These are phyloP conservation scores for Leishmania braziliensis DNA, from an alignment of 208 protist genomes.

Conservation along the genomic window DNA sequence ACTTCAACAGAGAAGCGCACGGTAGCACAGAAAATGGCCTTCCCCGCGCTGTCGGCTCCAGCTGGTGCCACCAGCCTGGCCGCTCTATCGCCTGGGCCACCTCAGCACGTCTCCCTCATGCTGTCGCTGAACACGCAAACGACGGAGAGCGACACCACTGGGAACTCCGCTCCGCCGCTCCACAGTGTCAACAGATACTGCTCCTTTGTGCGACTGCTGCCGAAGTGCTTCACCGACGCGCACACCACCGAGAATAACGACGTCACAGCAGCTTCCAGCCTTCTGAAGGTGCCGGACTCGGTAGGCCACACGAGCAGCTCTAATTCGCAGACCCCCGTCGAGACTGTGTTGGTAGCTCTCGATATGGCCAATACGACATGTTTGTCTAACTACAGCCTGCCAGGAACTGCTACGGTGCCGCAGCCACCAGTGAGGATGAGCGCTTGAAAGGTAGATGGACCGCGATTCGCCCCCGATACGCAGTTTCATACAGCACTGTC, in stretches of 20 bases:
- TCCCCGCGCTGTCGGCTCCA: too few species aligned
- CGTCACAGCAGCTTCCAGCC: not conserved
- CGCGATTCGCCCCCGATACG: not conserved
- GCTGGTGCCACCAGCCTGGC: not conserved
- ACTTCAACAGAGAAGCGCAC: not conserved
- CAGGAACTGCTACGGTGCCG: not conserved
- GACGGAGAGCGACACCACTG: not conserved
- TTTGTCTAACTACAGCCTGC: not conserved
- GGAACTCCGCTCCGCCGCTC: not conserved
- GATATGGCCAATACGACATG: not conserved
- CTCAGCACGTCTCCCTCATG: not conserved
- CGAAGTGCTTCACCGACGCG: not conserved
- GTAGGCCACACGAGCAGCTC: not conserved
- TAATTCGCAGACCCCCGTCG: not conserved
- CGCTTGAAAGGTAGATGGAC: not conserved
- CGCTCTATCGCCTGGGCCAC: not conserved
- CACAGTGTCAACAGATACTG: not conserved
- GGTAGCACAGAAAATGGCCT: not conserved
- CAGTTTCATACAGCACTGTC: not conserved
- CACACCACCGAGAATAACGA: not conserved
- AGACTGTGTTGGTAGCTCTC: conserved; percentile 6
- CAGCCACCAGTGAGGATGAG: not conserved
- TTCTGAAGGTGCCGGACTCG: not conserved
- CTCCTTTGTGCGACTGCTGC: not conserved
- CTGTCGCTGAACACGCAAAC: not conserved